These are phyloP conservation scores for Eucalyptus guilfoylei DNA, from an alignment of 345 rosid genomes.

Conservation along the genomic window DNA sequence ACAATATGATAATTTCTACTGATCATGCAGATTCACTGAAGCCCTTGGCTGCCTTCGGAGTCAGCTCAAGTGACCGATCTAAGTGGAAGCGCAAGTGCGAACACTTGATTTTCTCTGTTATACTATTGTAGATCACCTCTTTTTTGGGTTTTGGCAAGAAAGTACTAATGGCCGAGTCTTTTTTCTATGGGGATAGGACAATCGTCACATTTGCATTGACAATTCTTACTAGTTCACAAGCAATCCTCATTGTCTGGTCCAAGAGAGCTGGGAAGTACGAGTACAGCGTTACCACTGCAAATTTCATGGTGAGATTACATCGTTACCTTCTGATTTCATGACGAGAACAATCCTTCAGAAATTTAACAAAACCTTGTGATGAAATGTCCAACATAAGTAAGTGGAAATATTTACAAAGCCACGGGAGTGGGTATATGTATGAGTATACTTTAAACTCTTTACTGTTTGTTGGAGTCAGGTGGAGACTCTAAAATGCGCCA, in stretches of 20 bases:
- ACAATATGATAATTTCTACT: neutral
- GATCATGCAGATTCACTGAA: slow-evolving; percentile 18
- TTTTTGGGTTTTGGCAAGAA: neutral
- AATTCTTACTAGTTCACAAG: slow-evolving; percentile 90
- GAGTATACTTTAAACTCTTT: neutral
- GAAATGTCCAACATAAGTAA: neutral
- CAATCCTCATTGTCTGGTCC: slow-evolving; percentile 95
- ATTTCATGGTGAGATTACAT: slow-evolving; percentile 58
- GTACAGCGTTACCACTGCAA: slow-evolving; percentile 94
- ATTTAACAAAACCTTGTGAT: neutral
- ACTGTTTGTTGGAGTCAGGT: slow-evolving; percentile 32
- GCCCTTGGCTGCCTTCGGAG: slow-evolving; percentile 20
- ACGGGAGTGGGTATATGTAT: neutral
- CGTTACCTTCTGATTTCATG: neutral
- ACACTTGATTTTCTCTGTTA: neutral
- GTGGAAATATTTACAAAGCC: neutral
- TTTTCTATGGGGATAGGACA: slow-evolving; percentile 20
- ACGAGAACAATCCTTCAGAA: neutral
- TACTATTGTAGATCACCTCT: neutral
- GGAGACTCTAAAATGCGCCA: slow-evolving; percentile 82
- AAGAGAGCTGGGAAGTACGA: slow-evolving; percentile 97
- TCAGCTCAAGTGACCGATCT: slow-evolving; percentile 21
- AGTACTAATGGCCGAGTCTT: neutral
- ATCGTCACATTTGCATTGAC: slow-evolving; percentile 79
- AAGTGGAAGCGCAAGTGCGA: slow-evolving; percentile 83